Evolutionary conservation across 495 filamentous ascomycete genomes (phyloP).

Genomic region (Tirmania nivea): DNA sequence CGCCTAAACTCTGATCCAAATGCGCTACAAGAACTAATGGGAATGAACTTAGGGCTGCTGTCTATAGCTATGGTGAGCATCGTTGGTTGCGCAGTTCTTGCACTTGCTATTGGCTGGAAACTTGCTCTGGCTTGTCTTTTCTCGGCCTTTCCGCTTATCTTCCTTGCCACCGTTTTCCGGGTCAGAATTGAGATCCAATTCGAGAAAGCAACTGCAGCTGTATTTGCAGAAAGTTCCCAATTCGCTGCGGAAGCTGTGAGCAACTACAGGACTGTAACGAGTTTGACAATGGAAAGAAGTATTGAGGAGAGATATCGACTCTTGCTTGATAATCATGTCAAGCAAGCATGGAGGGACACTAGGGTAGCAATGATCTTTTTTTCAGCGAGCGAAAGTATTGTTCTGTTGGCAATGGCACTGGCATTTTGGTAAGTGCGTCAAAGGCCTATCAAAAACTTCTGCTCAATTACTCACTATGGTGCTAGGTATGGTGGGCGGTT

Average conservation of each 20-base stretch:
- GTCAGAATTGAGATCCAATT: conserved; percentile 32
- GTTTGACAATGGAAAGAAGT: conserved; percentile 31
- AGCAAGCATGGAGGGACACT: conserved; percentile 29
- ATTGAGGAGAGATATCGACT: conserved; percentile 28
- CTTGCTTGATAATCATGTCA: conserved; percentile 30
- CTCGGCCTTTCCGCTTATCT: conserved; percentile 29
- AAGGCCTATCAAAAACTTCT: too few species aligned
- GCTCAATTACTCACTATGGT: too few species aligned
- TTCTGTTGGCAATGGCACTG: conserved; percentile 34
- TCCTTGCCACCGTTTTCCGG: conserved; percentile 29
- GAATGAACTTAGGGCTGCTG: conserved; percentile 32
- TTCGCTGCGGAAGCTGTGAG: conserved; percentile 36
- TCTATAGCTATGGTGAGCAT: conserved; percentile 29
- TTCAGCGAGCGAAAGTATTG: conserved; percentile 28
- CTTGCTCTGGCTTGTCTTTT: conserved; percentile 30
- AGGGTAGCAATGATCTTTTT: conserved; percentile 31
- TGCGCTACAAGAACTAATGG: conserved; percentile 39
- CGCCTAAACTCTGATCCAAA: conserved; percentile 35
- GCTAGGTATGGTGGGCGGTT: conserved; percentile 21
- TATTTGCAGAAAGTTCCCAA: conserved; percentile 34
- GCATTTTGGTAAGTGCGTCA: conserved; percentile 25
- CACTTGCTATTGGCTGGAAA: conserved; percentile 37
- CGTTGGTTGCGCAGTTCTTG: conserved; percentile 27
- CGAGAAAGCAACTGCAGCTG: conserved; percentile 28
- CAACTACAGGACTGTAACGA: conserved; percentile 34